Evolutionary conservation across 305 asterid species (phyloP).

Genomic region (Solanum aculeatissimum): DNA sequence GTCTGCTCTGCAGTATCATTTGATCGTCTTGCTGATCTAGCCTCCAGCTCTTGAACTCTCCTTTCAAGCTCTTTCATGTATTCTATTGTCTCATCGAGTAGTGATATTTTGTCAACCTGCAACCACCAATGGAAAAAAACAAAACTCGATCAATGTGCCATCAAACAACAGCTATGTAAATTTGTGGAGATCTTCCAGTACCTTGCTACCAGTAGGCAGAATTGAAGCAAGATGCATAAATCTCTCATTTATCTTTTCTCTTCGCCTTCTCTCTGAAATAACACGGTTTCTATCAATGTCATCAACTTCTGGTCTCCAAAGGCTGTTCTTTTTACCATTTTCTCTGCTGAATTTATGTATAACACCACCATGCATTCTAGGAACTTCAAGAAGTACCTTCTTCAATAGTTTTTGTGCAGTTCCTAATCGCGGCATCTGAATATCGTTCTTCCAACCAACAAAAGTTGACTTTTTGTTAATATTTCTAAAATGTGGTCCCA

Average conservation of each 20-base stretch:
- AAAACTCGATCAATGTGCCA: not conserved
- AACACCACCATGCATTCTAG: slow-evolving; percentile 39
- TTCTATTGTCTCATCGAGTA: slow-evolving; percentile 77
- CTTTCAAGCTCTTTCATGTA: slow-evolving; percentile 65
- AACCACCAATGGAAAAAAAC: not conserved
- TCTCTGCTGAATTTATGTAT: slow-evolving; percentile 21
- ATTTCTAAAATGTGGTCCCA: slow-evolving; percentile 57
- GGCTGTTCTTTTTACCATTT: slow-evolving; percentile 15
- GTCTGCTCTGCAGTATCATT: slow-evolving; percentile 55
- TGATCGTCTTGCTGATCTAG: slow-evolving; percentile 27
- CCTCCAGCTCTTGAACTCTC: slow-evolving; percentile 53
- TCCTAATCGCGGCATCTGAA: slow-evolving; percentile 8
- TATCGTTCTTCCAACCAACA: slow-evolving; percentile 43
- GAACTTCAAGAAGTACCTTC: slow-evolving; percentile 60
- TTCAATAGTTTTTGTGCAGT: slow-evolving; percentile 51
- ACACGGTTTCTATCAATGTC: slow-evolving; percentile 55
- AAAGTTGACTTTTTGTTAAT: slow-evolving; percentile 51
- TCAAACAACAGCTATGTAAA: not conserved
- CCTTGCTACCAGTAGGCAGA: slow-evolving; percentile 91
- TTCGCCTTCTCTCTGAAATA: slow-evolving; percentile 62
- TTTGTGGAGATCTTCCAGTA: slow-evolving; percentile 8
- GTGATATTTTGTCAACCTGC: slow-evolving; percentile 80
- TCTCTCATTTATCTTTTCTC: slow-evolving; percentile 68
- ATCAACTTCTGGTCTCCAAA: slow-evolving; percentile 31
- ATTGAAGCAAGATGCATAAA: slow-evolving; percentile 61